Evolutionary conservation across 768 basidiomycete genomes (phyloP).

Genomic region (Podaxis sp.): DNA sequence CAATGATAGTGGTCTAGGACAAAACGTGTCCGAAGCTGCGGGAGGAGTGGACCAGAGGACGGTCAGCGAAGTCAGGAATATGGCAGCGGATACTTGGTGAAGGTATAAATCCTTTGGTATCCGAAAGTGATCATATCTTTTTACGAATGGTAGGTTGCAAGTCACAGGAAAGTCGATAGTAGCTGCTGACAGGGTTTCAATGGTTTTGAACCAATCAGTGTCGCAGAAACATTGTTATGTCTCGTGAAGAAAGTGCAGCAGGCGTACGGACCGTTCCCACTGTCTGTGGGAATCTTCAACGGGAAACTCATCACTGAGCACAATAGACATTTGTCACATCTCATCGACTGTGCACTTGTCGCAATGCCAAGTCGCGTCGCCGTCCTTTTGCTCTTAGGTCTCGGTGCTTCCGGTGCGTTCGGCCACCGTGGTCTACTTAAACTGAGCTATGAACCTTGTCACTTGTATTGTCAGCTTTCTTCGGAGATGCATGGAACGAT

Average conservation of each 20-base stretch:
- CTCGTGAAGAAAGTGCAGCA: neutral
- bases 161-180: no score
- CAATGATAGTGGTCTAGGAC: no score
- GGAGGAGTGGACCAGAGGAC: no score
- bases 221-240: no score
- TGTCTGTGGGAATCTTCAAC: neutral
- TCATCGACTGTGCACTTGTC: neutral
- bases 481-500: neutral
- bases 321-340: neutral
- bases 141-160: no score
- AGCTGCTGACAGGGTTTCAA: no score
- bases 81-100: no score
- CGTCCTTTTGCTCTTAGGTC: neutral
- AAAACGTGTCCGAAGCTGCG: no score
- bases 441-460: neutral
- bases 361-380: neutral
- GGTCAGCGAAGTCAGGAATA: no score
- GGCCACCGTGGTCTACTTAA: neutral
- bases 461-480: slow-evolving; percentile 3
- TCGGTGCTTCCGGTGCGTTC: slow-evolving; percentile 9
- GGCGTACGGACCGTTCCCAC: neutral
- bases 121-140: no score
- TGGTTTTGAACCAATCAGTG: no score
- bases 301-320: neutral
- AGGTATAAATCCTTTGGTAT: no score